A percentile compares a stretch with the other conserved stretches of the same genome.
Conservation (phyloP, 306 rosid species). For the Pyrus communis region DNA sequence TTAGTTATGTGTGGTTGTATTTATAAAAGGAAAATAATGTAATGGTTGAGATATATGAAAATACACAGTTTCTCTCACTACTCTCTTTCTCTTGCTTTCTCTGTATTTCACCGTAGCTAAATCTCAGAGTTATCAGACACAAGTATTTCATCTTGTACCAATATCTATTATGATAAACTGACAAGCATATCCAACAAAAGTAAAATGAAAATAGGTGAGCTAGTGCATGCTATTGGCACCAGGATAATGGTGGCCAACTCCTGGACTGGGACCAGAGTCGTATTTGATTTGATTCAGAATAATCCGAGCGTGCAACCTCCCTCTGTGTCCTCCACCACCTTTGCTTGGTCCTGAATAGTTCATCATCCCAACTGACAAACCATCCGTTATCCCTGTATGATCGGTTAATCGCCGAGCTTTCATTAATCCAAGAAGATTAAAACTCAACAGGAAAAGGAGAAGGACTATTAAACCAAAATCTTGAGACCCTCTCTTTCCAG, state of each 20-base stretch:
- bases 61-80: too few relatives aligned
- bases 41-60: too few relatives aligned
- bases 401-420: slow-evolving; percentile 21
- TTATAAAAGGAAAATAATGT: too few relatives aligned
- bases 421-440: neutral
- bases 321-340: slow-evolving; percentile 37
- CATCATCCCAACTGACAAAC: slow-evolving; percentile 18
- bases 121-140: neutral
- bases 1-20: too few relatives aligned
- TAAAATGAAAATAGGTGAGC: neutral
- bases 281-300: neutral
- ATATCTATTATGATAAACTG: neutral
- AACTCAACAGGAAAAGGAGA: slow-evolving; percentile 13
- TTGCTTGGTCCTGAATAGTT: slow-evolving; percentile 45
- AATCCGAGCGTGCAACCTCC: neutral
- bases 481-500: slow-evolving; percentile 1
- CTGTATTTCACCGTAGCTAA: too few relatives aligned
- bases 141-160: neutral
- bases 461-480: slow-evolving; percentile 1
- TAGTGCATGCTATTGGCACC: neutral
- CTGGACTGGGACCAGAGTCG: slow-evolving; percentile 31
- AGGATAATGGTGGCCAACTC: slow-evolving; percentile 18
- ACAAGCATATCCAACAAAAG: neutral
- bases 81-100: too few relatives aligned
- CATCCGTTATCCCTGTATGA: neutral